Evolutionary conservation across 345 rosid species (phyloP).

Genomic region (Schrenkiella parvula): DNA sequence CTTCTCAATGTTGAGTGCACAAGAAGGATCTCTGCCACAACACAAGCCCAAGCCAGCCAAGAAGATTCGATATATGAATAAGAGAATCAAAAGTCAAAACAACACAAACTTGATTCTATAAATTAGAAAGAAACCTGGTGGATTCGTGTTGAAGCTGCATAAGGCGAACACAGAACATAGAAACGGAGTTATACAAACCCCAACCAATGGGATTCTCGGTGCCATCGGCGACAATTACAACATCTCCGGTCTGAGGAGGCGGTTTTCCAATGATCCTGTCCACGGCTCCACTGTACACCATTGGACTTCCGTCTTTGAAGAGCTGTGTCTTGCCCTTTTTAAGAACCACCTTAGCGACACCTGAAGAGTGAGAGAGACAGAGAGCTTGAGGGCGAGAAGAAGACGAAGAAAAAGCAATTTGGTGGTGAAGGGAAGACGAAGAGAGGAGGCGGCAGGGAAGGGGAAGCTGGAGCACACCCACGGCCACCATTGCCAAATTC

Average conservation of each 20-base stretch:
- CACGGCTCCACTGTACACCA: constrained; percentile 89
- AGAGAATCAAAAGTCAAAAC: not conserved
- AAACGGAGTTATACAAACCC: constrained; percentile 80
- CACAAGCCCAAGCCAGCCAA: not conserved
- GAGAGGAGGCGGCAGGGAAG: constrained; percentile 44
- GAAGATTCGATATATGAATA: not conserved
- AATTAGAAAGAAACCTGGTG: constrained; percentile 34
- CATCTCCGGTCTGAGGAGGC: constrained; percentile 78
- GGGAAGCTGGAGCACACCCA: constrained; percentile 37
- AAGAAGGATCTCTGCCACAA: constrained; percentile 64
- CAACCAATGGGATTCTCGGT: constrained; percentile 75
- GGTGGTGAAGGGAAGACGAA: constrained; percentile 40
- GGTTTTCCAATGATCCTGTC: constrained; percentile 85
- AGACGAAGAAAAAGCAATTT: constrained; percentile 43
- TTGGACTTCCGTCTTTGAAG: constrained; percentile 86
- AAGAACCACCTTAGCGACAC: constrained; percentile 79
- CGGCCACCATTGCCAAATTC: constrained; percentile 19
- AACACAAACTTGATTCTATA: not conserved
- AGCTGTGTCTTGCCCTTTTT: constrained; percentile 89
- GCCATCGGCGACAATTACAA: constrained; percentile 86
- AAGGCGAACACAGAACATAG: constrained; percentile 85
- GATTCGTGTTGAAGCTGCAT: constrained; percentile 97
- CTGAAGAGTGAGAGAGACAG: constrained; percentile 25
- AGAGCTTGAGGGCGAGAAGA: constrained; percentile 39
- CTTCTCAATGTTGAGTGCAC: constrained; percentile 72